Percentiles rank a stretch among this genome's conserved stretches.
Evolutionary conservation across 495 filamentous ascomycete genomes (phyloP).

Genomic region (Penicillium maclennaniae): DNA sequence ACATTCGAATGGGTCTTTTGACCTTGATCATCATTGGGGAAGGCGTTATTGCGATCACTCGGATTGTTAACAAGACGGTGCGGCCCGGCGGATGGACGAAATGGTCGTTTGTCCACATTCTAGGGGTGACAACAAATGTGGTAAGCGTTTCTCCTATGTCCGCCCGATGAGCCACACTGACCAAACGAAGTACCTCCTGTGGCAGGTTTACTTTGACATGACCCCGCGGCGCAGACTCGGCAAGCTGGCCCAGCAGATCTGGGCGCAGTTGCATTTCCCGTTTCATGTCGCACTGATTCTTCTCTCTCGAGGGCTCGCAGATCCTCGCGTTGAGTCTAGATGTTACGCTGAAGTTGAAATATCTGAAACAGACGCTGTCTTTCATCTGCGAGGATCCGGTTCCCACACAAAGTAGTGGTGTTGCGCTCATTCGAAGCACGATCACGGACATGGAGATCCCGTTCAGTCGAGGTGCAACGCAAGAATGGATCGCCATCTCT

Average conservation of each 20-base stretch:
- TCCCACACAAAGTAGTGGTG: constrained; percentile 27
- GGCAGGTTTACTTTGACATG: constrained; percentile 70
- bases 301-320: constrained; percentile 54
- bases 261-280: constrained; percentile 66
- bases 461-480: constrained; percentile 32
- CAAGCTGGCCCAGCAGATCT: constrained; percentile 56
- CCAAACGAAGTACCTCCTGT: constrained; percentile 55
- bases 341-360: constrained; percentile 37
- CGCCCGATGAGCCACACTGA: constrained; percentile 6
- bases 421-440: constrained; percentile 31
- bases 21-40: constrained; percentile 70
- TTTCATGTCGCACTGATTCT: constrained; percentile 65
- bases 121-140: constrained; percentile 43
- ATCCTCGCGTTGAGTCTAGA: constrained; percentile 41
- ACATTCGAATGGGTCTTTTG: constrained; percentile 61
- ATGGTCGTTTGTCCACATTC: constrained; percentile 49
- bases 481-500: constrained; percentile 33
- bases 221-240: constrained; percentile 36
- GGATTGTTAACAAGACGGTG: constrained; percentile 54
- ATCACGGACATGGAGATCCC: constrained; percentile 44
- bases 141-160: constrained; percentile 35
- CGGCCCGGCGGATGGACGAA: constrained; percentile 48
- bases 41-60: constrained; percentile 53
- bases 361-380: constrained; percentile 36
- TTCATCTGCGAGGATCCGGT: constrained; percentile 41